phyloP scores from a whole-genome alignment of 306 rosid genomes.

The Medicago truncatula region DNA sequence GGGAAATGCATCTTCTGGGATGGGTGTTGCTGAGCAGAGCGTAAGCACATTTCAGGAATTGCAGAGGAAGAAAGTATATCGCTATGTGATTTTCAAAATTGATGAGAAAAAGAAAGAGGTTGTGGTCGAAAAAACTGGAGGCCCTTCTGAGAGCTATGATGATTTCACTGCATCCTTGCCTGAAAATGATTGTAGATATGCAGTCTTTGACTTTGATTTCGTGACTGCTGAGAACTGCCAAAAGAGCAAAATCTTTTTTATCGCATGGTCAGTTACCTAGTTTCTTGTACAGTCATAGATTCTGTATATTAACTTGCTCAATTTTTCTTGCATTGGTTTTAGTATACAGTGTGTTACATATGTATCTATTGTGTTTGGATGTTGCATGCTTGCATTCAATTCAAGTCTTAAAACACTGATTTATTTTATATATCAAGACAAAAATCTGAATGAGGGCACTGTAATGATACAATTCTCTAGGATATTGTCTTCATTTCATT shows the following conservation, averaged over 20 bases:
- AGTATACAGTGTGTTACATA: conserved; percentile 6
- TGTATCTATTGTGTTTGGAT: conserved; percentile 1
- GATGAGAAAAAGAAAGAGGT: conserved; percentile 86
- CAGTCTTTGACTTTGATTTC: conserved; percentile 74
- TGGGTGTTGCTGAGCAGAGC: conserved; percentile 76
- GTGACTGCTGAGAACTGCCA: conserved; percentile 82
- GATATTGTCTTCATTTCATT: neutral
- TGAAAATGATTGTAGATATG: conserved; percentile 83
- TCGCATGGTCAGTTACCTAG: conserved; percentile 73
- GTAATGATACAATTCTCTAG: neutral
- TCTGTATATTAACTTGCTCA: conserved; percentile 14
- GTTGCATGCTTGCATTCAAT: conserved; percentile 11
- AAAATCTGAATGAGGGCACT: neutral
- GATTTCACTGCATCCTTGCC: conserved; percentile 81
- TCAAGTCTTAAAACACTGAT: conserved; percentile 19
- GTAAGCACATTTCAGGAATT: conserved; percentile 66
- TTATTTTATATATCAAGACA: neutral
- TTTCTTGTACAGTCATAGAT: conserved; percentile 38
- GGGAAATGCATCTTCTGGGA: conserved; percentile 81
- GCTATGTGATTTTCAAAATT: conserved; percentile 78
- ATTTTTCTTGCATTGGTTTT: conserved; percentile 5
- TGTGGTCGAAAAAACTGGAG: conserved; percentile 81
- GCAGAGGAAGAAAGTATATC: conserved; percentile 82
- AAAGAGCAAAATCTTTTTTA: conserved; percentile 80
- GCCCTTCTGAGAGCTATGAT: conserved; percentile 80